Percentiles rank a stretch among this genome's conserved stretches.
Conservation (phyloP, 306 rosid species). For the Quercus variabilis region DNA sequence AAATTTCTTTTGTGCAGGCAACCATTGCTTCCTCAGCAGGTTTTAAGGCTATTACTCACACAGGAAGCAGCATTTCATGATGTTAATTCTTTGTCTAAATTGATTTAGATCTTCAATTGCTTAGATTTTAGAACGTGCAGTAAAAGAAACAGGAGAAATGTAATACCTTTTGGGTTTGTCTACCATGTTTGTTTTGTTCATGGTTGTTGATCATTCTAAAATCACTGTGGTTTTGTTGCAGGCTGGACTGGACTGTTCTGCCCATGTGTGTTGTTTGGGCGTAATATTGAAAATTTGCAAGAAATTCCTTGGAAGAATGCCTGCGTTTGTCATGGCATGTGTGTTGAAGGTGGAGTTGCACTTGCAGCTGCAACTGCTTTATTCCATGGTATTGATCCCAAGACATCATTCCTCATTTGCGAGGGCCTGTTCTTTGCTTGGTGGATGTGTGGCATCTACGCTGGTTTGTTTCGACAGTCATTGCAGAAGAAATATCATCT, state of each 20-base stretch:
- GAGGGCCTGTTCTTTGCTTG: conserved; percentile 63
- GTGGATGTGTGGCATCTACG: conserved; percentile 87
- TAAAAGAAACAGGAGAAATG: not conserved
- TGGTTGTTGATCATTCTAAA: not conserved
- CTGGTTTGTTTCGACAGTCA: conserved; percentile 65
- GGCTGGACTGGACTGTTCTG: conserved; percentile 72
- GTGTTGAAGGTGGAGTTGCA: conserved; percentile 61
- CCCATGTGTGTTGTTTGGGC: conserved; percentile 72
- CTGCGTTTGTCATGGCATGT: conserved; percentile 65
- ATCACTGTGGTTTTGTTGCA: conserved; percentile 19
- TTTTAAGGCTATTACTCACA: not conserved
- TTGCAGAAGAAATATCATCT: conserved; percentile 73
- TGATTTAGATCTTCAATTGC: not conserved
- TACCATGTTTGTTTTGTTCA: not conserved
- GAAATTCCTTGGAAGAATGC: conserved; percentile 63
- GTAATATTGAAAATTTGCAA: conserved; percentile 48
- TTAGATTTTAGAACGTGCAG: not conserved
- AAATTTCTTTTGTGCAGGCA: not conserved
- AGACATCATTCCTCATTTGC: conserved; percentile 55
- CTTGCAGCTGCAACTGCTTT: conserved; percentile 50
- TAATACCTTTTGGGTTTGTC: not conserved
- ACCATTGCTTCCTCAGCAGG: not conserved
- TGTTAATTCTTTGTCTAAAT: not conserved
- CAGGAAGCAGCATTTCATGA: not conserved
- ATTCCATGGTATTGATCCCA: conserved; percentile 58